Evolutionary conservation across 345 rosid species (phyloP).

Genomic region (Citrus glauca): DNA sequence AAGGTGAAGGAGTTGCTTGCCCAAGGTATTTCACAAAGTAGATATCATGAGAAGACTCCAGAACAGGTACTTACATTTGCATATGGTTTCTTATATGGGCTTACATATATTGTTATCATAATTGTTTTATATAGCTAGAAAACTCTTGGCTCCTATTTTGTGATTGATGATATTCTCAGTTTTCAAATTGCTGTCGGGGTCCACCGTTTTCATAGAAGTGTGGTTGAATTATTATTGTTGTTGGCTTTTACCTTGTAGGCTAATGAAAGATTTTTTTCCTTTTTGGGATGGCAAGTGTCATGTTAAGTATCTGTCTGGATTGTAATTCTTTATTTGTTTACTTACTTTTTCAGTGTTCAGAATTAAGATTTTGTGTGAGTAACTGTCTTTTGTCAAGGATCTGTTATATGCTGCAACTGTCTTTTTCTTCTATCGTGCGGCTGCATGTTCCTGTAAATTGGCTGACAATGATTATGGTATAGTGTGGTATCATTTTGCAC

Average conservation of each 20-base stretch:
- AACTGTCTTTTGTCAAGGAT: background rate
- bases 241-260: background rate
- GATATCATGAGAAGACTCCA: slow-evolving; percentile 95
- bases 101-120: background rate
- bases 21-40: slow-evolving; percentile 90
- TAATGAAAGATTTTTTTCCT: background rate
- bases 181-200: background rate
- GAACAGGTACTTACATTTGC: slow-evolving; percentile 55
- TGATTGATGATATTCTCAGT: background rate
- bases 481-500: background rate
- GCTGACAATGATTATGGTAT: background rate
- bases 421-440: background rate
- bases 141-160: background rate
- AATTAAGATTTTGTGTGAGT: background rate
- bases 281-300: background rate
- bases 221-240: background rate
- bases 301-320: background rate
- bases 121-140: background rate
- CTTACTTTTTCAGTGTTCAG: background rate
- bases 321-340: background rate
- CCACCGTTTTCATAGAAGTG: background rate
- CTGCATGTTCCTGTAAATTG: background rate
- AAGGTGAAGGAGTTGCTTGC: slow-evolving; percentile 94
- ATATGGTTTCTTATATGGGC: background rate
- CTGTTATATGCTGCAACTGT: background rate